phyloP scores from a whole-genome alignment of 331 rosid genomes.

The Acacia pycnantha region DNA sequence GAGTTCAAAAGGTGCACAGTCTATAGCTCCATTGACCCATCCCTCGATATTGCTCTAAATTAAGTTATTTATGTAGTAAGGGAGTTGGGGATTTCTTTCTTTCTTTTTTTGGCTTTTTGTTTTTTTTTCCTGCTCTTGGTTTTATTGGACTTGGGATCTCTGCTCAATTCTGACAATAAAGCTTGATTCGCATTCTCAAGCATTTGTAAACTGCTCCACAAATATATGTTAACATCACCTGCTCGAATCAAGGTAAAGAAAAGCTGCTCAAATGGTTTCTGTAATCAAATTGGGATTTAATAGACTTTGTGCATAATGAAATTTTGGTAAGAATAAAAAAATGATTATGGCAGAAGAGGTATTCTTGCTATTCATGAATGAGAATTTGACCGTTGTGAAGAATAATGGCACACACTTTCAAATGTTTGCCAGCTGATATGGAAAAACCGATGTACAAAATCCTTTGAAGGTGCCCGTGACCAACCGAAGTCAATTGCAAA shows the following conservation, averaged over 20 bases:
- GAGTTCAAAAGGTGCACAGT: not conserved
- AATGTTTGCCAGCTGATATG: no score
- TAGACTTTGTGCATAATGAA: not conserved
- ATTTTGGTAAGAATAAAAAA: not conserved
- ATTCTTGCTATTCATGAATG: not conserved
- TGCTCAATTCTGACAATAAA: slow-evolving; percentile 33
- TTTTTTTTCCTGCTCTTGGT: slow-evolving; percentile 11
- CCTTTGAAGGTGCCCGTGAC: no score
- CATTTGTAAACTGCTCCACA: slow-evolving; percentile 32
- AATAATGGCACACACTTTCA: not conserved
- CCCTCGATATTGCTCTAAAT: not conserved
- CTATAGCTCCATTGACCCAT: not conserved
- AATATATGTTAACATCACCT: slow-evolving; percentile 29
- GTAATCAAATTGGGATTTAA: slow-evolving; percentile 2
- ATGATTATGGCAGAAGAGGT: not conserved
- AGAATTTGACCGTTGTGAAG: not conserved
- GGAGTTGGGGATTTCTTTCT: not conserved
- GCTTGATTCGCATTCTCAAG: slow-evolving; percentile 39
- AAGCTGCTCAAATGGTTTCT: slow-evolving; percentile 8
- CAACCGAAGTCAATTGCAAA: not conserved
- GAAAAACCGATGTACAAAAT: no score
- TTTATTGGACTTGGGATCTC: slow-evolving; percentile 4
- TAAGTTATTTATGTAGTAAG: not conserved
- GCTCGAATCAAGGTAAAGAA: no score
- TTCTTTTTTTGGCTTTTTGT: not conserved